Base-by-base conservation (phyloP, 768 basidiomycete species). In the Crassisporium funariophilum region DNA sequence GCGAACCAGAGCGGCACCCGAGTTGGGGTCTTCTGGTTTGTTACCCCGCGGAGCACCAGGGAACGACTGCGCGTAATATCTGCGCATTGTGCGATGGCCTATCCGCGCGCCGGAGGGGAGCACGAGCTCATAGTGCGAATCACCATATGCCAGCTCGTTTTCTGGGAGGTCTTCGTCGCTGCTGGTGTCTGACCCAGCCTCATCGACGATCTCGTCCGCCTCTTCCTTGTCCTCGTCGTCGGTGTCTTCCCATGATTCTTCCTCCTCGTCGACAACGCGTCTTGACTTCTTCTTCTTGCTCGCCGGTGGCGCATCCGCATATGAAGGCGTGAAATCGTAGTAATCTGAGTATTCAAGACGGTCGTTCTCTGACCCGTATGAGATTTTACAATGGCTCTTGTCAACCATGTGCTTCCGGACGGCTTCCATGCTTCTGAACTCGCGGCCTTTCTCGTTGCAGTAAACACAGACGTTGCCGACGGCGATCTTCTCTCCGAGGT, bases 331-430 rank as follows among this genome's bases (percentile, higher is more conserved):
- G 64, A 95, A 98, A 66, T 97, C 93, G 70, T 98, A 99, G 62
- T 76, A 98, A 55, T 98, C 95, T 0, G 93, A 90, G 4, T 95
- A 54, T 55, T 95, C 95, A 42, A 95, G 79, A 33, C 84, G 80
- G 60, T 98, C 92, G 29, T 71, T 61, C 56, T 90, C 84, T 1
- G 78, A 69, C 48, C 93, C 91, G 66, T 95, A 98, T 0, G 91
- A 88, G 53, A 99, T 83, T 70, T 97, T 98, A 78, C 95, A 98
- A 61, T 99, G 97, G 47, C 81, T 78, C 71, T 98, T 98, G 74
- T 95, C 95, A 31, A 82, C 51, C 97, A 99, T 99, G 64, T 99
- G 97, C 60, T 90, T 91, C 55, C 94, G 76, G 4, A 91, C 94
- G 0, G 95, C 95, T 3, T 92, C 87, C 43, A 95, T 61, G 12